Percentiles rank a stretch among this genome's conserved stretches.
Conservation (phyloP, 2,329 filamentous ascomycete genomes). For the Ceratocystis eucalypticola region DNA sequence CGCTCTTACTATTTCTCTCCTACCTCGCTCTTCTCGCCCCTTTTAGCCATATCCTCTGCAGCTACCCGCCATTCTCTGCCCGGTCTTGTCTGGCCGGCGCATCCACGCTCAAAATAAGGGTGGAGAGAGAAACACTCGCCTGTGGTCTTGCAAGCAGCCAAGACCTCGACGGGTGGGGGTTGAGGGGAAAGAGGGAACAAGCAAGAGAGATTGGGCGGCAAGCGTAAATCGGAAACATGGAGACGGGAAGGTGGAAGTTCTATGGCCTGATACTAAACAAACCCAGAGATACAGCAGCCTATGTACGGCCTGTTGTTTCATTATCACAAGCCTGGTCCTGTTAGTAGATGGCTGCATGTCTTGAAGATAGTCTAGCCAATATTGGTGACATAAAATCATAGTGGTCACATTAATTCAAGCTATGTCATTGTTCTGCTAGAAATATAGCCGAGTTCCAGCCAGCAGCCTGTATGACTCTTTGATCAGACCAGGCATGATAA, state of each 20-base stretch:
- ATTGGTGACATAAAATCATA: not conserved
- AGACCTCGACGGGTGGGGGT: not conserved
- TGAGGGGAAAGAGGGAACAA: not conserved
- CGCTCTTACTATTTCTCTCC: not conserved
- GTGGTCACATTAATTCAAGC: not conserved
- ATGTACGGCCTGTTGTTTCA: not conserved
- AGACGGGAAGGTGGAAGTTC: not conserved
- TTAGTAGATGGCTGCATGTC: not conserved
- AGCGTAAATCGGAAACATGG: not conserved
- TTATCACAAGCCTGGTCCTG: not conserved
- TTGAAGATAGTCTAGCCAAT: not conserved
- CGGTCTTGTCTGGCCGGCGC: not conserved
- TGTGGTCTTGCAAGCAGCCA: not conserved
- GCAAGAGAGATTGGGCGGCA: not conserved
- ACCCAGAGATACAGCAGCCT: not conserved
- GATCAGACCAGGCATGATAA: not conserved
- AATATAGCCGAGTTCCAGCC: not conserved
- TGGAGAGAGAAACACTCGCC: not conserved
- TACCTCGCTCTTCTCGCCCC: not conserved
- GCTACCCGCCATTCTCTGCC: not conserved
- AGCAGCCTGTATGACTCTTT: not conserved
- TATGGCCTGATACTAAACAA: not conserved
- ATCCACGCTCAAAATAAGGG: not conserved
- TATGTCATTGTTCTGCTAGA: not conserved
- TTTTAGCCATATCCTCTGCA: not conserved